Evolutionary conservation across 768 basidiomycete species (phyloP).

Genomic region (Podaxis rugospora): DNA sequence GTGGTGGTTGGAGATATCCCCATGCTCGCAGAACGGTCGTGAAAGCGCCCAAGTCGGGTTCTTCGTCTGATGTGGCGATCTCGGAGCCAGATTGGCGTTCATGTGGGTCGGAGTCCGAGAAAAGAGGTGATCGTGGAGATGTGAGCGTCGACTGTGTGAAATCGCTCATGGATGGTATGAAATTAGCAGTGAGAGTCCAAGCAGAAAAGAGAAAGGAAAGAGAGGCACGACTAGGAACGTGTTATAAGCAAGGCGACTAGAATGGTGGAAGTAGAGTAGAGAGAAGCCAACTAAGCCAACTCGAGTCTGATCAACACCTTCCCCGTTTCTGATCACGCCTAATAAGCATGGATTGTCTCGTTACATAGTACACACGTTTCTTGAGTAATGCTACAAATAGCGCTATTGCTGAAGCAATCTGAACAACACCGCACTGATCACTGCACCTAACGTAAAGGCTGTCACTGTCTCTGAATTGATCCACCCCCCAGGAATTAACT

Average conservation of each 20-base stretch:
- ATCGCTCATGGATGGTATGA: background rate
- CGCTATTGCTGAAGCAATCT: background rate
- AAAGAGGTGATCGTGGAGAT: conserved; percentile 5
- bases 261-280: background rate
- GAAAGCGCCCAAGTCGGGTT: conserved; percentile 73
- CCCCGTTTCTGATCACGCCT: background rate
- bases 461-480: background rate
- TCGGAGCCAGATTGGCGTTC: conserved; percentile 5
- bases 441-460: background rate
- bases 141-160: background rate
- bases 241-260: conserved; percentile 1
- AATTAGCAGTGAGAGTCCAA: conserved; percentile 1
- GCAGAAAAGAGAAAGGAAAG: background rate
- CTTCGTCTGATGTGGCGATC: conserved; percentile 48
- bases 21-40: conserved; percentile 65
- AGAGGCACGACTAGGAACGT: background rate
- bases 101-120: conserved; percentile 1
- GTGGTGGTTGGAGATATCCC: conserved; percentile 47
- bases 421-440: background rate
- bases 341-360: no score
- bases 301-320: background rate
- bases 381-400: background rate
- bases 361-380: background rate
- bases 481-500: background rate
- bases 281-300: background rate